phyloP scores from a whole-genome alignment of 1,284 basidiomycete genomes.

The Trichosporon ovoides region DNA sequence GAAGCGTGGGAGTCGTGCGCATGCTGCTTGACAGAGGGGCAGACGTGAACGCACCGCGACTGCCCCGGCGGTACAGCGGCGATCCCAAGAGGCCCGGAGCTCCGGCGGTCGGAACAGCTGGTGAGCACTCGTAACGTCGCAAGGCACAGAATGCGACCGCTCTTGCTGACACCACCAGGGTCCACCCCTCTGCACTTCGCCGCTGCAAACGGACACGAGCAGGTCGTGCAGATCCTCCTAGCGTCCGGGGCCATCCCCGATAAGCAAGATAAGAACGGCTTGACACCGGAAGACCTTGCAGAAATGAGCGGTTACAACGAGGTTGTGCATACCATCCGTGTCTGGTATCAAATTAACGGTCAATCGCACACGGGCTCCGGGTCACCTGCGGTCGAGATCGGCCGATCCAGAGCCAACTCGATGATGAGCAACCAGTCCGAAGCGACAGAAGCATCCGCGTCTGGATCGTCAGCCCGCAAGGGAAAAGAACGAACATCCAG shows the following conservation, averaged over 20 bases:
- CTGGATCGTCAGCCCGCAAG: slow-evolving; percentile 23
- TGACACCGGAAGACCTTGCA: slow-evolving; percentile 61
- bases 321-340: slow-evolving; percentile 45
- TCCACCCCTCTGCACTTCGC: slow-evolving; percentile 93
- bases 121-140: slow-evolving; percentile 28
- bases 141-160: background rate
- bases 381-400: background rate
- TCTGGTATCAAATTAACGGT: slow-evolving; percentile 37
- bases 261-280: slow-evolving; percentile 76
- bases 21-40: slow-evolving; percentile 83
- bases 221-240: slow-evolving; percentile 68
- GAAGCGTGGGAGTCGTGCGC: slow-evolving; percentile 74
- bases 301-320: slow-evolving; percentile 49
- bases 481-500: slow-evolving; percentile 39
- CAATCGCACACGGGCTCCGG: slow-evolving; percentile 1
- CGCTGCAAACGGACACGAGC: slow-evolving; percentile 78
- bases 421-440: slow-evolving; percentile 9
- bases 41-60: slow-evolving; percentile 76
- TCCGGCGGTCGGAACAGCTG: slow-evolving; percentile 63
- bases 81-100: slow-evolving; percentile 49
- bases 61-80: slow-evolving; percentile 69
- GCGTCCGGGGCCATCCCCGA: slow-evolving; percentile 71
- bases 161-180: slow-evolving; percentile 49
- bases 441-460: background rate
- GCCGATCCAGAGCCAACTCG: slow-evolving; percentile 7